Evolutionary conservation across 106 monocot genomes (phyloP).

Genomic region (Posidonia australis): DNA sequence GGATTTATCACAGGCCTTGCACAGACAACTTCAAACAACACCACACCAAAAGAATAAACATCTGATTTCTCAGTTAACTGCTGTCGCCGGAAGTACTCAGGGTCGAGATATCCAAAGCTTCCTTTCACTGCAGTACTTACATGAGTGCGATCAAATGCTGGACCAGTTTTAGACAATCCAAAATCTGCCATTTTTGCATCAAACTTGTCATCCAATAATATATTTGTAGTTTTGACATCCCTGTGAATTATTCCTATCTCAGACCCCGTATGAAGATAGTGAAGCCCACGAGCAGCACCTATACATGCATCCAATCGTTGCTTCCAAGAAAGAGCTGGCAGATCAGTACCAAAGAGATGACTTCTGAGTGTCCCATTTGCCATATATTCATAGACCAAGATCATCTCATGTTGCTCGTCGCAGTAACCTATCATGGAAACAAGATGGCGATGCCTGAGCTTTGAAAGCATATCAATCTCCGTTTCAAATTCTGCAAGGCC

Average conservation of each 20-base stretch:
- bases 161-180: slow-evolving; percentile 65
- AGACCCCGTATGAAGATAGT: slow-evolving; percentile 80
- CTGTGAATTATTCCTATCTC: slow-evolving; percentile 69
- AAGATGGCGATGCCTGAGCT: slow-evolving; percentile 65
- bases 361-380: slow-evolving; percentile 73
- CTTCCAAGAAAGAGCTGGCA: slow-evolving; percentile 50
- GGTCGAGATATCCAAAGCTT: slow-evolving; percentile 84
- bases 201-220: slow-evolving; percentile 59
- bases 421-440: slow-evolving; percentile 84
- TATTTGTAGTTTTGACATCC: slow-evolving; percentile 82
- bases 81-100: slow-evolving; percentile 73
- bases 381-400: slow-evolving; percentile 88
- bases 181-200: slow-evolving; percentile 83
- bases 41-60: slow-evolving; percentile 88
- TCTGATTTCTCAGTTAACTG: slow-evolving; percentile 79
- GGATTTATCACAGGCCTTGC: slow-evolving; percentile 73
- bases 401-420: slow-evolving; percentile 83
- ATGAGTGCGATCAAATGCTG: slow-evolving; percentile 60
- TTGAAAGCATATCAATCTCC: slow-evolving; percentile 79
- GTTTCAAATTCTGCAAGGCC: slow-evolving; percentile 79
- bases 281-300: slow-evolving; percentile 76
- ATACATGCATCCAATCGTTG: slow-evolving; percentile 67
- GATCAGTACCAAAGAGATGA: slow-evolving; percentile 60
- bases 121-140: slow-evolving; percentile 90
- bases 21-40: slow-evolving; percentile 71